Evolutionary conservation across 768 basidiomycete genomes (phyloP), one percentile per base, ranked within the genome.

Genomic region (Cystofilobasidium ferigula): DNA sequence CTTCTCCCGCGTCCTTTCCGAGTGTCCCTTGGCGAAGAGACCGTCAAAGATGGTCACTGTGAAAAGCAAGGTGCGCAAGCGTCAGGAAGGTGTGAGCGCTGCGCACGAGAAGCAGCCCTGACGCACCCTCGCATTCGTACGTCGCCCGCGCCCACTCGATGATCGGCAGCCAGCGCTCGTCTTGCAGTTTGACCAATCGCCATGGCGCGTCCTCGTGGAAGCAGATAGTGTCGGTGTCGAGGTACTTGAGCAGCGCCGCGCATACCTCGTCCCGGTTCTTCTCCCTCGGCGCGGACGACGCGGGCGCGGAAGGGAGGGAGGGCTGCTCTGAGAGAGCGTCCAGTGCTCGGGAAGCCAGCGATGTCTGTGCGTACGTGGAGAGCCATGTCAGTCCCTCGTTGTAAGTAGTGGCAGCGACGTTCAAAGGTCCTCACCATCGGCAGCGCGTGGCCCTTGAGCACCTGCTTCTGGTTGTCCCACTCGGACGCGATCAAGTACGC

Each of bases 181-280:
- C 76, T 74, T 98, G 94, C 57, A 97, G 79, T 43, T 79, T 77
- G 57, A 87, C 88, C 40, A 98, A 82, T 80, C 28, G 82, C 82
- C 10, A 61, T 38, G 91, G 90, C 69, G 84, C 79, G 56, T 88
- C 82, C 73, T 88, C 82, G 71, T 88, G 86, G 78, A 93, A 95
- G 73, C 88, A 91, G 68, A 95, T 82, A 0, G 95, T 91, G 75
- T 99, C 95, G 2, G 94, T 97, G 72, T 95, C 89, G 35, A 98
- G 78, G 76, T 95, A 98, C 64, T 84, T 82, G 48, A 95, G 76
- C 48, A 98, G 76, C 14, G 84, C 81, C 30, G 81, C 79, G 38
- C 83, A 81, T 24, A 92, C 86, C 63, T 87, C 81, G 20, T 74
- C 72, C 32, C 86, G 80, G 22, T 82, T 57, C 61, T 57, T 82